These are phyloP conservation scores for Kwoniella shandongensis DNA, from an alignment of 768 basidiomycete species.

Conservation along the genomic window DNA sequence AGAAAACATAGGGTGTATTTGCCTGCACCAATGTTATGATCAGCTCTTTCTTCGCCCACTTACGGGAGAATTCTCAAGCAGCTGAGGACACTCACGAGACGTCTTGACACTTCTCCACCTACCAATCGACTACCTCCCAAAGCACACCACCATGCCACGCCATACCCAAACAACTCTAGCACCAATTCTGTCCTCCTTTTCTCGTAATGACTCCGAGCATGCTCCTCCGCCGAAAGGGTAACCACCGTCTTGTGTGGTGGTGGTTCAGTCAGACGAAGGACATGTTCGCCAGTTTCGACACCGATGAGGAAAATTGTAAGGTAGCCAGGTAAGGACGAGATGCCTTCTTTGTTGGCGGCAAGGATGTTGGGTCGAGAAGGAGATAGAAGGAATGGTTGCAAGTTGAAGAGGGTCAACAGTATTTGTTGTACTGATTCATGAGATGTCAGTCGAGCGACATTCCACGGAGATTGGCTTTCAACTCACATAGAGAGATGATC, in stretches of 20 bases:
- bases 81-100: constrained; percentile 59
- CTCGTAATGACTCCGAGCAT: constrained; percentile 21
- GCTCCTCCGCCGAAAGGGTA: constrained; percentile 13
- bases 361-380: constrained; percentile 66
- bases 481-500: constrained; percentile 59
- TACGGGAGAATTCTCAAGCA: neutral
- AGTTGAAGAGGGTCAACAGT: constrained; percentile 60
- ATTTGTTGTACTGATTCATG: constrained; percentile 67
- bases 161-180: constrained; percentile 73
- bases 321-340: constrained; percentile 76
- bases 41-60: too few relatives aligned
- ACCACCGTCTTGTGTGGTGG: neutral
- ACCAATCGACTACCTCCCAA: constrained; percentile 53
- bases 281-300: constrained; percentile 72
- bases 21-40: constrained; percentile 58
- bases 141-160: constrained; percentile 73
- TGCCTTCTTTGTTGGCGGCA: constrained; percentile 86
- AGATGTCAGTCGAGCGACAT: neutral
- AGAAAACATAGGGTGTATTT: constrained; percentile 83
- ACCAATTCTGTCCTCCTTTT: constrained; percentile 63
- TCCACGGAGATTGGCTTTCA: constrained; percentile 1
- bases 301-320: constrained; percentile 86
- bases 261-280: constrained; percentile 64
- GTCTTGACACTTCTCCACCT: constrained; percentile 60
- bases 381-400: constrained; percentile 67